These are phyloP conservation scores for Diaporthe caulivora DNA, from an alignment of 2,329 filamentous ascomycete species.

Conservation along the genomic window DNA sequence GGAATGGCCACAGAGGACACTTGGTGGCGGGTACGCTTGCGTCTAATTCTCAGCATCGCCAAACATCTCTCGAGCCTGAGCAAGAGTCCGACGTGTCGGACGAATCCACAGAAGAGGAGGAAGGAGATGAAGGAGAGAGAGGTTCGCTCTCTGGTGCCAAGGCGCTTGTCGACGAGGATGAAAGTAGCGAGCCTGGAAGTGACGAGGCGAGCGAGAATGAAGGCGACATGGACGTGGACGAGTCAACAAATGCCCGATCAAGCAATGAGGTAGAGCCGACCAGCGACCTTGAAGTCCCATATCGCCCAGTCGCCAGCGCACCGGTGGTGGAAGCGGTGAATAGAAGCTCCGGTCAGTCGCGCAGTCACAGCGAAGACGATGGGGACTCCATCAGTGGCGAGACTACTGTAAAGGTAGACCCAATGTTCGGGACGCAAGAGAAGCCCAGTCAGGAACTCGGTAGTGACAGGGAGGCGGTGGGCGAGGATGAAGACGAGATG, in stretches of 20 bases:
- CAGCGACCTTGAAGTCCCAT: not conserved
- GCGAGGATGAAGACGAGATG: not conserved
- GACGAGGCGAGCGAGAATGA: conserved; percentile 22
- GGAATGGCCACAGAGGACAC: not conserved
- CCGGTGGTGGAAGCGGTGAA: conserved; percentile 33
- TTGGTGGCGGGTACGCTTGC: not conserved
- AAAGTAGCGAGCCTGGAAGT: conserved; percentile 12
- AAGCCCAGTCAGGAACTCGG: not conserved
- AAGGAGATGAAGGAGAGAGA: not conserved
- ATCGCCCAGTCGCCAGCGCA: not conserved
- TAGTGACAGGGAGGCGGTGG: not conserved
- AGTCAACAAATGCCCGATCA: conserved; percentile 10
- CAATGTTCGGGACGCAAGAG: not conserved
- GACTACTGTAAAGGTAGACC: not conserved
- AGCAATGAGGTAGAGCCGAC: conserved; percentile 12
- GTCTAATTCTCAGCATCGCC: not conserved
- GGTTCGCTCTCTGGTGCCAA: not conserved
- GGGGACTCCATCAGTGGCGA: not conserved
- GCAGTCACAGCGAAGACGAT: not conserved
- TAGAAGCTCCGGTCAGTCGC: not conserved
- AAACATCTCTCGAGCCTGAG: not conserved
- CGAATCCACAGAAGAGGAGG: conserved; percentile 6
- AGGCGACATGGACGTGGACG: conserved; percentile 37
- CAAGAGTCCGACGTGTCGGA: not conserved
- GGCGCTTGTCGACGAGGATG: not conserved